phyloP scores from a whole-genome alignment of 345 rosid species.

The Arabis alpina region DNA sequence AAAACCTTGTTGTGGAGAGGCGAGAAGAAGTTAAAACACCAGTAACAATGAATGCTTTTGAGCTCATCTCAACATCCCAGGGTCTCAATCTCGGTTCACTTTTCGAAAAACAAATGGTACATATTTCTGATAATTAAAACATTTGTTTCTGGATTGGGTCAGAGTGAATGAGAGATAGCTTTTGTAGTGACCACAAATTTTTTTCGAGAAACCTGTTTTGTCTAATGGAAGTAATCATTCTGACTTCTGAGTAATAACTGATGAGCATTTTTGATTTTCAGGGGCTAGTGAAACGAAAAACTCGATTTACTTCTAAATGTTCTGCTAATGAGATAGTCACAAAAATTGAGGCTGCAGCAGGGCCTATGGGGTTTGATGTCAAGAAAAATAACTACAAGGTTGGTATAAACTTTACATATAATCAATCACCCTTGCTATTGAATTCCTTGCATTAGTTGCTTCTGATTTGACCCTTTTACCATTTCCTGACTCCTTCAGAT shows the following conservation, averaged over 20 bases:
- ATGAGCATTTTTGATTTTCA: conserved; percentile 41
- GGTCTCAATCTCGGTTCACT: conserved; percentile 94
- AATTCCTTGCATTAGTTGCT: background rate
- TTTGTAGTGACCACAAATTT: background rate
- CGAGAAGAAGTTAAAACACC: conserved; percentile 73
- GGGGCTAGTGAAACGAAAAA: conserved; percentile 94
- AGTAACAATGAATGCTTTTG: conserved; percentile 94
- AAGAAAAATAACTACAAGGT: conserved; percentile 97
- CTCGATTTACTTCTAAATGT: conserved; percentile 86
- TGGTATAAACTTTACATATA: background rate
- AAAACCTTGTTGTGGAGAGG: conserved; percentile 87
- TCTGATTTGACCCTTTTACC: conserved; percentile 11
- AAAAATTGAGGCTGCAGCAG: conserved; percentile 85
- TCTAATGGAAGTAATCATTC: conserved; percentile 18
- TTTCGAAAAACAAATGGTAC: conserved; percentile 96
- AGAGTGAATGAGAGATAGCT: conserved; percentile 2
- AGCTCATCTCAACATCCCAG: conserved; percentile 93
- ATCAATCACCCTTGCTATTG: background rate
- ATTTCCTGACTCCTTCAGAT: conserved; percentile 50
- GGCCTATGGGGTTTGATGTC: conserved; percentile 90
- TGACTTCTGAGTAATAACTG: conserved; percentile 20
- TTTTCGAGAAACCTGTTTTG: background rate
- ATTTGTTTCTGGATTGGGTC: background rate
- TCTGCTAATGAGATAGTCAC: conserved; percentile 89
- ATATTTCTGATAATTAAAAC: conserved; percentile 16